Conservation (phyloP, 176 grass and related monocot genomes). For the Rhynchospora pubera region DNA sequence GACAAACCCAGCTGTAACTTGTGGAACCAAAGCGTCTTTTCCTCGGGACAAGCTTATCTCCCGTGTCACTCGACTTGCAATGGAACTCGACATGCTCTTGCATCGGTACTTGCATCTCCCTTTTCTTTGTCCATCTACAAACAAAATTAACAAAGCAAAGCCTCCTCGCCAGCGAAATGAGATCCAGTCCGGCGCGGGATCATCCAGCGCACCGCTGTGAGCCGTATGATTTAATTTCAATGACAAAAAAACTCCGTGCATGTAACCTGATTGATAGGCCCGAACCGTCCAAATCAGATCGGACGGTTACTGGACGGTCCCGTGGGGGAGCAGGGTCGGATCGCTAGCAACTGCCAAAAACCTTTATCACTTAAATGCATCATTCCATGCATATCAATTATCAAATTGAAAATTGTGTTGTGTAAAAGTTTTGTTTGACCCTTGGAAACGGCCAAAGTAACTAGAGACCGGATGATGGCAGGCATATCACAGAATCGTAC, state of each 20-base stretch:
- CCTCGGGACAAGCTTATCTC: not conserved
- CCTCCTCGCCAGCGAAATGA: not conserved
- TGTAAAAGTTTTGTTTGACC: not conserved
- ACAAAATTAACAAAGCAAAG: not conserved
- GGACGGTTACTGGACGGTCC: too few relatives aligned
- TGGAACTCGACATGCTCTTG: conserved; percentile 5
- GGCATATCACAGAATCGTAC: not conserved
- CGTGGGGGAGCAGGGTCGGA: too few relatives aligned
- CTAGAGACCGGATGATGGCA: not conserved
- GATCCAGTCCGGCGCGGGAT: too few relatives aligned
- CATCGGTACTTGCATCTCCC: conserved; percentile 18
- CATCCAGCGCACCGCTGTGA: too few relatives aligned
- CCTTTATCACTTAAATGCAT: not conserved
- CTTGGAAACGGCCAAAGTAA: not conserved
- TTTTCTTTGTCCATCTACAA: not conserved
- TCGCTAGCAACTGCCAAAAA: not conserved
- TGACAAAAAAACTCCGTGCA: too few relatives aligned
- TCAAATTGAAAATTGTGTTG: conserved; percentile 4
- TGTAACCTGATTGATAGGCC: too few relatives aligned
- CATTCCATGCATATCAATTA: not conserved
- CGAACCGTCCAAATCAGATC: too few relatives aligned
- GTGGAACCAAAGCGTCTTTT: conserved; percentile 7
- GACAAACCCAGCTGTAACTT: conserved; percentile 27
- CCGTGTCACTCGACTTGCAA: conserved; percentile 18
- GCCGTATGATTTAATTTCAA: too few relatives aligned